Evolutionary conservation across 1,139 yeast species (phyloP).

Genomic region (Meyerozyma athensensis): DNA sequence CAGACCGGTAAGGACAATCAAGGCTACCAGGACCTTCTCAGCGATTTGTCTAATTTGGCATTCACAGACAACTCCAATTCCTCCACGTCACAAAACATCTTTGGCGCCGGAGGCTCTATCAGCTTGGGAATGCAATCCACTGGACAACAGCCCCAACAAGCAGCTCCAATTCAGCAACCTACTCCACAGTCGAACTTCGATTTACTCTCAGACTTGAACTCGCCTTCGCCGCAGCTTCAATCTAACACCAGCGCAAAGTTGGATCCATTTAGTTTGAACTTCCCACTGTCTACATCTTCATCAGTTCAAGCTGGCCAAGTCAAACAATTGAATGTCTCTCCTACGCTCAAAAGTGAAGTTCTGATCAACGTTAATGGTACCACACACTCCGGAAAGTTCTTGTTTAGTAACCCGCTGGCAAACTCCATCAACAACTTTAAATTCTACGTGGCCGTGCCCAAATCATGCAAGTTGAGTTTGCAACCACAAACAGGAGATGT

Average conservation of each 20-base stretch:
- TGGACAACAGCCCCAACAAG: constrained; percentile 10
- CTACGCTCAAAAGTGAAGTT: constrained; percentile 50
- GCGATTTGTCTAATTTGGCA: constrained; percentile 64
- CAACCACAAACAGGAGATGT: constrained; percentile 63
- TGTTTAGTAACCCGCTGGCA: constrained; percentile 38
- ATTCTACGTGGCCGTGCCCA: constrained; percentile 82
- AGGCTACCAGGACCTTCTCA: constrained; percentile 61
- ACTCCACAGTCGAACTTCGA: constrained; percentile 25
- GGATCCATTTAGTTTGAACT: constrained; percentile 50
- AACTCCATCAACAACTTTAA: constrained; percentile 41
- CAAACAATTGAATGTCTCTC: constrained; percentile 31
- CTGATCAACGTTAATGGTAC: constrained; percentile 34
- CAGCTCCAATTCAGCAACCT: constrained; percentile 12
- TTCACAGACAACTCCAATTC: constrained; percentile 26
- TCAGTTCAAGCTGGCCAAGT: constrained; percentile 21
- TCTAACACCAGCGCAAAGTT: constrained; percentile 30
- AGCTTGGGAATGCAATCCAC: constrained; percentile 26
- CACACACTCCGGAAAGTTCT: constrained; percentile 38
- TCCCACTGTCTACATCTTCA: constrained; percentile 21
- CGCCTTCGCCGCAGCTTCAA: constrained; percentile 47
- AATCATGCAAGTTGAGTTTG: constrained; percentile 58
- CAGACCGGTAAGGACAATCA: constrained; percentile 36
- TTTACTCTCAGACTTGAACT: constrained; percentile 42
- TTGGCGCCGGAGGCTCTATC: constrained; percentile 45
- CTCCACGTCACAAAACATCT: constrained; percentile 28